A percentile compares a stretch with the other conserved stretches of the same genome.
These are phyloP conservation scores for Botryotinia narcissicola DNA, from an alignment of 2,329 filamentous ascomycete genomes.

Conservation along the genomic window DNA sequence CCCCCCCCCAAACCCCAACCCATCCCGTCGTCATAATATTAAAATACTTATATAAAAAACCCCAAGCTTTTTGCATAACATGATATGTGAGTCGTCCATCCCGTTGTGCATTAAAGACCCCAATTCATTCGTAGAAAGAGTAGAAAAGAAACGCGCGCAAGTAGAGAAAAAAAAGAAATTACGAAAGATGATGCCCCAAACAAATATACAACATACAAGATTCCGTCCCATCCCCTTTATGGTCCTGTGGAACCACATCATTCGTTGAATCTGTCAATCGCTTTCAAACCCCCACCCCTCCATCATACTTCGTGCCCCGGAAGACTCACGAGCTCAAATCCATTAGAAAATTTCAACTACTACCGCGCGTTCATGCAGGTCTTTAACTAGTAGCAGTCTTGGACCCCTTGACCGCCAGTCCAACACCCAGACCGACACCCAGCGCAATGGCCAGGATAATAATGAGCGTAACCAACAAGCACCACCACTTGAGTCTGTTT, in stretches of 20 bases:
- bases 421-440: constrained; percentile 46
- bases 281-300: constrained; percentile 9
- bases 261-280: constrained; percentile 4
- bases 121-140: constrained; percentile 1
- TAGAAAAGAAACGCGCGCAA: background rate
- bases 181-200: background rate
- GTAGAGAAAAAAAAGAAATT: background rate
- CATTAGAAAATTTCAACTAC: background rate
- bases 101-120: constrained; percentile 13
- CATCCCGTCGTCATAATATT: constrained; percentile 13
- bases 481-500: constrained; percentile 81
- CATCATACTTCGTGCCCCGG: background rate
- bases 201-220: constrained; percentile 20
- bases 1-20: background rate
- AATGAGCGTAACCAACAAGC: constrained; percentile 59
- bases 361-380: background rate
- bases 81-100: background rate
- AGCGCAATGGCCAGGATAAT: constrained; percentile 58
- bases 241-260: constrained; percentile 2
- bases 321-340: background rate
- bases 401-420: constrained; percentile 26
- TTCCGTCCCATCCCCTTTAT: background rate
- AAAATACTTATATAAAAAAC: constrained; percentile 4
- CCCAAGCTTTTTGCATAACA: constrained; percentile 15
- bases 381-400: constrained; percentile 21